Evolutionary conservation across 305 asterid species (phyloP), one percentile per base, ranked within the genome.

Genomic region (Solanum chacoense): DNA sequence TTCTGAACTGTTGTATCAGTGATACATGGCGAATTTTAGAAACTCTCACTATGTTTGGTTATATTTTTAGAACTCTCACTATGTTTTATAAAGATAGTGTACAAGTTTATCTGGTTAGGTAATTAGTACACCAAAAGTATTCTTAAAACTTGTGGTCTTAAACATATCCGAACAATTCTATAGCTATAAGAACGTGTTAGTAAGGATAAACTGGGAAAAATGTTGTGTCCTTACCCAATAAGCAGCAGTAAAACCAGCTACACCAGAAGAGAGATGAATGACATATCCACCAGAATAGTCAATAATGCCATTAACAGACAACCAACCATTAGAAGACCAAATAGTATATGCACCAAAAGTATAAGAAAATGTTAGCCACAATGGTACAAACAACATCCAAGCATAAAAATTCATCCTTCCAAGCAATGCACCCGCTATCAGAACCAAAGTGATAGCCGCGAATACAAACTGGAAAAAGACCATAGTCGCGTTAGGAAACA

Each of bases 191-290:
- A 79, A 24, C 3, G 0, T 38, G 11, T 78, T 37, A 38, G n/a
- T 38, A 24, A 38, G 2, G 71, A 63, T 63, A 63, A 63, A 22
- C 6, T 20, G 37, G 37, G 42, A 4, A 75, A 18, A 75, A 80
- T 5, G 28, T 28, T 79, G 72, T 28, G 14, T 40, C 20, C 85
- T 9, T 91, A 93, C 95, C 97, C 97, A 94, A 36, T 88, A 93
- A 2, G 97, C 95, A 84, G 97, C 95, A 3, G 95, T 94, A 92
- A 94, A 93, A 45, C 97, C 97, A 74, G 97, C 97, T 22, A 93
- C 94, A 4, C 95, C 97, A 45, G 95, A 94, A 20, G 97, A 91
- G 18, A 93, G 50, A 89, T 94, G 97, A 32, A 94, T 93, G 28
- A 94, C 96, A 79, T 93, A 94, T 10, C 96, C 97, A 24, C 96